Percentiles rank a stretch among this genome's conserved stretches.
phyloP scores from a whole-genome alignment of 164 flowering plant species.

The Protea cynaroides region DNA sequence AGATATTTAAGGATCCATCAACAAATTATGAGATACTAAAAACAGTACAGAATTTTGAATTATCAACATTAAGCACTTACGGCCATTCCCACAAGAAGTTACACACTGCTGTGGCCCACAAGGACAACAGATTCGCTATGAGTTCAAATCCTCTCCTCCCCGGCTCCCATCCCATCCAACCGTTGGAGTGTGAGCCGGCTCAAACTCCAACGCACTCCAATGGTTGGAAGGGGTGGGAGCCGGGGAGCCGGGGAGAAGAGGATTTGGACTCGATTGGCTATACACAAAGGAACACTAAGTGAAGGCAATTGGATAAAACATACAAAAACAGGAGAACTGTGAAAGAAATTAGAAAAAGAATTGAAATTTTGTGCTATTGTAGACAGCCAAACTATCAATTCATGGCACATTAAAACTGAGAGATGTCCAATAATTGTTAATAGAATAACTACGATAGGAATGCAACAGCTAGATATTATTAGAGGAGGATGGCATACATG shows the following conservation, averaged over 20 bases:
- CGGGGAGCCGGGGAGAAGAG: too few species aligned
- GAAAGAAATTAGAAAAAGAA: neutral
- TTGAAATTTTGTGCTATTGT: neutral
- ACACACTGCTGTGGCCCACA: slow-evolving; percentile 77
- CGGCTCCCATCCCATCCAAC: too few species aligned
- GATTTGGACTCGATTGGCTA: too few species aligned
- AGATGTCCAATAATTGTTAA: neutral
- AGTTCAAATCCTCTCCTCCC: too few species aligned
- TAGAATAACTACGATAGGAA: neutral
- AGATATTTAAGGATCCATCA: slow-evolving; percentile 6
- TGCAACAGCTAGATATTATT: neutral
- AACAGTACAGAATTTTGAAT: slow-evolving; percentile 3
- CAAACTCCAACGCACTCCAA: too few species aligned
- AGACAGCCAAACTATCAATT: neutral
- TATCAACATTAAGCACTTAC: slow-evolving; percentile 38
- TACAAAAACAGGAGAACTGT: neutral
- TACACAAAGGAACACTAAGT: slow-evolving; percentile 11
- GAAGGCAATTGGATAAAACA: neutral
- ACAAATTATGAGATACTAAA: neutral
- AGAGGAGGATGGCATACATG: too few species aligned
- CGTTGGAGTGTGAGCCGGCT: too few species aligned
- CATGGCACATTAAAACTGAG: neutral
- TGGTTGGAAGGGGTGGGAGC: too few species aligned
- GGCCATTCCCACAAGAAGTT: slow-evolving; percentile 83
- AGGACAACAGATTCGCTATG: slow-evolving; percentile 87